Evolutionary conservation across 1,139 yeast species (phyloP).

Genomic region (Trichomonascaceae sp.): DNA sequence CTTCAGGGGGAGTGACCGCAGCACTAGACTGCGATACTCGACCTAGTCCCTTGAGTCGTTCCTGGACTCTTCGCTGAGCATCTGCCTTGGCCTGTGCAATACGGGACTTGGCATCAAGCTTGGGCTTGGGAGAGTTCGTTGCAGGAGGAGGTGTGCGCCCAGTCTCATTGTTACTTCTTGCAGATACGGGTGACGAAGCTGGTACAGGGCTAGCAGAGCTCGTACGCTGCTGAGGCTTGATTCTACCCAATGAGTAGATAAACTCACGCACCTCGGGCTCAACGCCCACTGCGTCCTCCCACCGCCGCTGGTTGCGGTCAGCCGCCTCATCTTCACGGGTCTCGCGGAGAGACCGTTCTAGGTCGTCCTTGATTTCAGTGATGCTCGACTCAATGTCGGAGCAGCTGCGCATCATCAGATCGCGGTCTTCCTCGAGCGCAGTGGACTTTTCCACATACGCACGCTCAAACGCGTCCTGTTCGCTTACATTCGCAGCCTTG

Average conservation of each 20-base stretch:
- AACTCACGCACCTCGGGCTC: conserved; percentile 54
- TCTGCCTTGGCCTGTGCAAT: conserved; percentile 80
- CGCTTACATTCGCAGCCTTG: conserved; percentile 34
- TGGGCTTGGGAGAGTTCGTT: conserved; percentile 1
- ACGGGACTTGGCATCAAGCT: conserved; percentile 28
- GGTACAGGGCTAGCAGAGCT: conserved; percentile 1
- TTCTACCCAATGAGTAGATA: conserved; percentile 38
- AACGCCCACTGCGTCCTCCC: conserved; percentile 81
- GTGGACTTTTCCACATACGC: conserved; percentile 14
- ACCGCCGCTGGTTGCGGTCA: conserved; percentile 51
- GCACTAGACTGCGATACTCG: conserved; percentile 33
- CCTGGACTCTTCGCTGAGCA: conserved; percentile 83
- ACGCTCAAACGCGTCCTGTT: conserved; percentile 40
- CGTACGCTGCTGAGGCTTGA: conserved; percentile 1
- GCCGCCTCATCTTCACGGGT: conserved; percentile 24
- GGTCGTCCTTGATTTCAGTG: conserved; percentile 53
- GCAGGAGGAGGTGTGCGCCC: conserved; percentile 10
- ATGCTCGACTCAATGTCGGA: conserved; percentile 66
- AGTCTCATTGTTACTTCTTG: background rate
- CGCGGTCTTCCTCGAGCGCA: conserved; percentile 44
- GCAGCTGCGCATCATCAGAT: conserved; percentile 35
- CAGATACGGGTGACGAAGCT: background rate
- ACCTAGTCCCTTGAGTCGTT: conserved; percentile 76
- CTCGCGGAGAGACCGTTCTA: conserved; percentile 29
- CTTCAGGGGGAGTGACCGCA: conserved; percentile 15